A percentile compares a stretch with the other conserved stretches of the same genome.
Conservation (phyloP, 192 early-diverging fungal species). For the Backusella liffmaniae region DNA sequence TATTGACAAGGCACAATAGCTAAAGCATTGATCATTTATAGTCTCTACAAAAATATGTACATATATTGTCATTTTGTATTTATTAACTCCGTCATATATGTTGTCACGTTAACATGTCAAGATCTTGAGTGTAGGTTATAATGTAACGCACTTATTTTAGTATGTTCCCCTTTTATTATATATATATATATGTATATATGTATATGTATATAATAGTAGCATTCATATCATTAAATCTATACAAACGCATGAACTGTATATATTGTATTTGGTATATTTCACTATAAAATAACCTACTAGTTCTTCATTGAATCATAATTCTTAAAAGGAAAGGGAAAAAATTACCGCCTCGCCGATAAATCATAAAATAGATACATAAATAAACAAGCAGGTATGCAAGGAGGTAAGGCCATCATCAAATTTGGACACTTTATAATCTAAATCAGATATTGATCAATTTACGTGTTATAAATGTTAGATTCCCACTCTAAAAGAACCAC, state of each 20-base stretch:
- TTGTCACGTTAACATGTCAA: constrained; percentile 7
- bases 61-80: neutral
- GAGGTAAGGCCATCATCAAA: neutral
- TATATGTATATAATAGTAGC: neutral
- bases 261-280: too few species aligned
- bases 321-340: too few species aligned
- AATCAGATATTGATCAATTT: constrained; percentile 1
- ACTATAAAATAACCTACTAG: too few species aligned
- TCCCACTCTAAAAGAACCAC: neutral
- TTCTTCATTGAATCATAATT: too few species aligned
- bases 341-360: neutral
- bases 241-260: neutral
- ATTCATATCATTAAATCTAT: neutral
- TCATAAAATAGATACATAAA: neutral
- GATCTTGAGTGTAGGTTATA: neutral
- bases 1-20: neutral
- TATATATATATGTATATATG: neutral
- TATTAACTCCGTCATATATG: neutral
- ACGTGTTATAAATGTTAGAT: neutral
- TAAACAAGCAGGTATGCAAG: neutral
- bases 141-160: neutral
- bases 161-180: neutral
- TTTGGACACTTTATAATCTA: neutral
- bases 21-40: neutral
- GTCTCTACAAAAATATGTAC: neutral